phyloP scores from a whole-genome alignment of 768 basidiomycete species.

The Trametes sanguinea region DNA sequence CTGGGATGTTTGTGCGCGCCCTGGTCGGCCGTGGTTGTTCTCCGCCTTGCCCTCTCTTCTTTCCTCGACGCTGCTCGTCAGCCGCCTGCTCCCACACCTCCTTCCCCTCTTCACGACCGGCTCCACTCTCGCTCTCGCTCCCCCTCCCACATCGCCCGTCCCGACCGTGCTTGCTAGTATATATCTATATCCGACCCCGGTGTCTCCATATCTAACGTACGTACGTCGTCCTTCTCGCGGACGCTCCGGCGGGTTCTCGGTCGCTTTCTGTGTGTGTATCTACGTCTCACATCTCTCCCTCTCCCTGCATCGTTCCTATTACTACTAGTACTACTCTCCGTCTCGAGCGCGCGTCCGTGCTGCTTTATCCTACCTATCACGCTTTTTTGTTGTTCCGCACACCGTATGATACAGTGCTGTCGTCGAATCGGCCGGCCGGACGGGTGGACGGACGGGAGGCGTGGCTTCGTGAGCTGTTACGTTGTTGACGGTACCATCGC shows the following conservation, averaged over 20 bases:
- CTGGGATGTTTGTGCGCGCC: neutral
- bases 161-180: neutral
- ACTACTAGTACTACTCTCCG: neutral
- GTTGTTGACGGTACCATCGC: neutral
- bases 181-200: constrained; percentile 20
- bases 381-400: neutral
- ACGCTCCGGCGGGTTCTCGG: constrained; percentile 20
- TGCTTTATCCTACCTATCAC: neutral
- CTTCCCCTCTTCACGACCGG: neutral
- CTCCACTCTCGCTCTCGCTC: neutral
- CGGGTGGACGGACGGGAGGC: neutral
- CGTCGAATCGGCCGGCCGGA: neutral
- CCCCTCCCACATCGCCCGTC: neutral
- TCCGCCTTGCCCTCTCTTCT: neutral
- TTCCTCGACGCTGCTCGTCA: neutral
- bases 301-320: neutral
- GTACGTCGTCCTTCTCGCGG: constrained; percentile 11
- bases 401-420: neutral
- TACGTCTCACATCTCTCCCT: neutral
- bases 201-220: constrained; percentile 15
- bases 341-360: neutral
- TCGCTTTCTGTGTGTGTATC: neutral
- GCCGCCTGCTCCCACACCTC: neutral
- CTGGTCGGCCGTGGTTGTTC: neutral
- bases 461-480: neutral